A percentile compares a stretch with the other conserved stretches of the same genome.
Conservation (phyloP, 148 eudicot genomes). For the Limonium bicolor region DNA sequence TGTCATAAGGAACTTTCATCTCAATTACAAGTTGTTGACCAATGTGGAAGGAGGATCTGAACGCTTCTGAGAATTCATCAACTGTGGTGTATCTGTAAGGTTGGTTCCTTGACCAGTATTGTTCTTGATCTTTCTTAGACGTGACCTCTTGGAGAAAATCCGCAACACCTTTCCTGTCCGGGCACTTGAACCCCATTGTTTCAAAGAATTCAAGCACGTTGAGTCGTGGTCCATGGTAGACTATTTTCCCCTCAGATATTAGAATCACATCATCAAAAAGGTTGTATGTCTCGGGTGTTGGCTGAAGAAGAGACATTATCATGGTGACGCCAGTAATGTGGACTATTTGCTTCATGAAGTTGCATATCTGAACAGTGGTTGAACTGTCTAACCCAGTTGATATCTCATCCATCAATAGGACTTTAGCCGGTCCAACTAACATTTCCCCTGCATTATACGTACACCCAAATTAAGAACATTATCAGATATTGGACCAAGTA, state of each 20-base stretch:
- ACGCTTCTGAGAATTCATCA: constrained; percentile 34
- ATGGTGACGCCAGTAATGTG: constrained; percentile 56
- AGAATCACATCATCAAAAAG: constrained; percentile 69
- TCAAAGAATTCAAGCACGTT: constrained; percentile 53
- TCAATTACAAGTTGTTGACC: constrained; percentile 28
- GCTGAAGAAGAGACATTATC: constrained; percentile 61
- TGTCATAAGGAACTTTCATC: constrained; percentile 43
- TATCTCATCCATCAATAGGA: constrained; percentile 62
- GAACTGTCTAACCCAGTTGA: constrained; percentile 81
- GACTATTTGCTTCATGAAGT: constrained; percentile 56
- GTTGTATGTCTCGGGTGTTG: constrained; percentile 62
- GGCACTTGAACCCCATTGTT: constrained; percentile 57
- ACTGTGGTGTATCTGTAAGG: constrained; percentile 36
- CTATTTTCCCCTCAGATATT: constrained; percentile 56
- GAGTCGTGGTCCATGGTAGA: constrained; percentile 65
- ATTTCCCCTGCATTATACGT: constrained; percentile 66
- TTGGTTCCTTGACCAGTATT: constrained; percentile 43
- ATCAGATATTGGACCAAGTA: too few relatives aligned
- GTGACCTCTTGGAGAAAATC: constrained; percentile 90
- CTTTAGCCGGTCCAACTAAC: constrained; percentile 89
- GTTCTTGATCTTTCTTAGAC: constrained; percentile 71
- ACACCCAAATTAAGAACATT: not conserved
- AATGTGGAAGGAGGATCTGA: constrained; percentile 27
- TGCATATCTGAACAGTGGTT: constrained; percentile 61
- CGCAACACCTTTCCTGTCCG: constrained; percentile 68